These are phyloP conservation scores for Populus euphratica DNA, from an alignment of 345 rosid species.

Conservation along the genomic window DNA sequence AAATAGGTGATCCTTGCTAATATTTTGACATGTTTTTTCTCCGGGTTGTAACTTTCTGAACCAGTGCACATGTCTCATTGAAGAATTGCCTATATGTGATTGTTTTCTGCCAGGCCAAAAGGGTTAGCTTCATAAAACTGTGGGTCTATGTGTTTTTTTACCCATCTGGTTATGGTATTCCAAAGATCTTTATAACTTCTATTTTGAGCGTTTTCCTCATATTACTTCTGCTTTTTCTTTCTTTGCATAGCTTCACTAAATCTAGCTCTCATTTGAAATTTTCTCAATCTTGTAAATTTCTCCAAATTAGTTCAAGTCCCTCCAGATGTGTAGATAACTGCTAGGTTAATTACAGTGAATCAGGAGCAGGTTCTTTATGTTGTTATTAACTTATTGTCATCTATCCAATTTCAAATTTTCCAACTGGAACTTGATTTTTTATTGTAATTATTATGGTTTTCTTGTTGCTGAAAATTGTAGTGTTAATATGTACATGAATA, in stretches of 20 bases:
- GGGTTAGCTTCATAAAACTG: too few relatives aligned
- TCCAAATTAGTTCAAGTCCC: not conserved
- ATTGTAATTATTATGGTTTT: too few relatives aligned
- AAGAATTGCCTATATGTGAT: not conserved
- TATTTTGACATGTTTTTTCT: not conserved
- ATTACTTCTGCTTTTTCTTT: not conserved
- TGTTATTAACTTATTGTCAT: not conserved
- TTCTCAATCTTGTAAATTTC: not conserved
- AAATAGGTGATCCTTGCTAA: conserved; percentile 43
- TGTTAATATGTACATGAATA: conserved; percentile 1
- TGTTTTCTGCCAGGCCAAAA: not conserved
- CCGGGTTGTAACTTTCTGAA: not conserved
- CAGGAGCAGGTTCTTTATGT: not conserved
- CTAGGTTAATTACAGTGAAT: not conserved
- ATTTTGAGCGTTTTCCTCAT: not conserved
- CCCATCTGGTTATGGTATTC: not conserved
- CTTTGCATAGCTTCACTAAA: not conserved
- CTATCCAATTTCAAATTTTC: conserved; percentile 8
- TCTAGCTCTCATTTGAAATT: not conserved
- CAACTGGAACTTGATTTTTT: not conserved
- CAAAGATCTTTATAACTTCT: not conserved
- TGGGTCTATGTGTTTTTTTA: not conserved
- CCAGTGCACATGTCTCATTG: not conserved
- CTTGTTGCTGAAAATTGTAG: too few relatives aligned
- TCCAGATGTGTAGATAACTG: not conserved